phyloP scores from a whole-genome alignment of 2,329 filamentous ascomycete species.

The Botrytis squamosa region DNA sequence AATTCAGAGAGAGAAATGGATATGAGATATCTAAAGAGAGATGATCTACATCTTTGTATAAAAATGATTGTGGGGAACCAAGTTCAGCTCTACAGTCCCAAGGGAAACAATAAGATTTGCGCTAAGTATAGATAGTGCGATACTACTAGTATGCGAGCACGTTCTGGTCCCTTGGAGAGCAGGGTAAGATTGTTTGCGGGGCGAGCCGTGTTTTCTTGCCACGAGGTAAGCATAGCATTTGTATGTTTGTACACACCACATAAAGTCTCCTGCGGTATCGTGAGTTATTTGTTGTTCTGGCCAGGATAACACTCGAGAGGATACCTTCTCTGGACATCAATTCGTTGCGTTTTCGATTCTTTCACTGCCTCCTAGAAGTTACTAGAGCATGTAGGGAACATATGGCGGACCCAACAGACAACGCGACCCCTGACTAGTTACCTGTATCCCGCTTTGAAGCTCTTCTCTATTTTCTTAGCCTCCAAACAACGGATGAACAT shows the following conservation, averaged over 20 bases:
- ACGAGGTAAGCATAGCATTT: background rate
- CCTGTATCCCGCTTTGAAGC: background rate
- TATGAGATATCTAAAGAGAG: background rate
- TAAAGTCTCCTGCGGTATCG: background rate
- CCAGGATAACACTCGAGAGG: background rate
- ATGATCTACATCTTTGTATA: background rate
- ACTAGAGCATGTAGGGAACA: background rate
- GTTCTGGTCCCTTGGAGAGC: background rate
- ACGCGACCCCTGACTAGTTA: background rate
- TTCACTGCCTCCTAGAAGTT: background rate
- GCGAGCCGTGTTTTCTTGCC: background rate
- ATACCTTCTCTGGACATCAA: too few relatives aligned
- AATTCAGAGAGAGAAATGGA: background rate
- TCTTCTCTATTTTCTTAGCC: background rate
- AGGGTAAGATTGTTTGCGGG: background rate
- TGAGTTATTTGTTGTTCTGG: background rate
- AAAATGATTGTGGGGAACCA: background rate
- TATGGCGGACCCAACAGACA: background rate
- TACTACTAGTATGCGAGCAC: conserved; percentile 1
- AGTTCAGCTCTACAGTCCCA: background rate
- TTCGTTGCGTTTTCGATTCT: background rate
- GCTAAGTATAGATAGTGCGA: background rate
- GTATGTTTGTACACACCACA: background rate
- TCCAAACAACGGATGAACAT: background rate
- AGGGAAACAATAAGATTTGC: background rate